Base-by-base conservation (phyloP, 352 stramenopile species). In the Phytophthora boehmeriae region DNA sequence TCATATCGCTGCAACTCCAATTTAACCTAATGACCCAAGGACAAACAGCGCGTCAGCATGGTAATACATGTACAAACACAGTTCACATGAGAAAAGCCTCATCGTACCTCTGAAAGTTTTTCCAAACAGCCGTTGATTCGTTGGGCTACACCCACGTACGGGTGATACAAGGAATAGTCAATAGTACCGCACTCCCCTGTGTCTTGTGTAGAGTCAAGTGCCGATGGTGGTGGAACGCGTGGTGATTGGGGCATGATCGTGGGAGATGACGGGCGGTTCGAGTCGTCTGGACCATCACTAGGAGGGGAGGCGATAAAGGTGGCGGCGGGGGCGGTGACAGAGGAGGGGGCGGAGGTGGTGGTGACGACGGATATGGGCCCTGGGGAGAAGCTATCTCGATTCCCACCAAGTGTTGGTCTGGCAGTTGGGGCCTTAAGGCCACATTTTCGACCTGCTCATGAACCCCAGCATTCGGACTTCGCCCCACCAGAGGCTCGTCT, bases 1-100 rank as follows among this genome's bases (percentile, higher is more conserved):
- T 90, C 70, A 59, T 95, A 93, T 17, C 88, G 78, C 63, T 96
- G 88, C 38, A 95, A 56, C 56, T 97, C 88, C 3, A 96, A 62
- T 45, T 89, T 90, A 19, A 92, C 68, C 86, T 92, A 46, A 46
- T 59, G 2, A 54, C 30, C 39, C 5, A 54, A n/a, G n/a, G 39
- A 43, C 51, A 60, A 25, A 44, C 5, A 25, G 49, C 42, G 9
- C 42, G 54, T 64, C 27, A 66, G 36, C 16, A 41, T 22, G 51
- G 39, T 11, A 59, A 28, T 8, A 17, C 27, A 22, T 47, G 16
- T 4, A n/a, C n/a, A n/a, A n/a, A n/a, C n/a, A n/a, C n/a, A n/a
- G n/a, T 16, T 20, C 9, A 50, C 17, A 19, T 2, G 11, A 48
- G 39, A 16, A 16, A 52, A 5, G 22, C 44, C 23, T 25, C 17